Base-by-base conservation (phyloP, 805 yeast species). In the Dipodascopsis uninucleata region DNA sequence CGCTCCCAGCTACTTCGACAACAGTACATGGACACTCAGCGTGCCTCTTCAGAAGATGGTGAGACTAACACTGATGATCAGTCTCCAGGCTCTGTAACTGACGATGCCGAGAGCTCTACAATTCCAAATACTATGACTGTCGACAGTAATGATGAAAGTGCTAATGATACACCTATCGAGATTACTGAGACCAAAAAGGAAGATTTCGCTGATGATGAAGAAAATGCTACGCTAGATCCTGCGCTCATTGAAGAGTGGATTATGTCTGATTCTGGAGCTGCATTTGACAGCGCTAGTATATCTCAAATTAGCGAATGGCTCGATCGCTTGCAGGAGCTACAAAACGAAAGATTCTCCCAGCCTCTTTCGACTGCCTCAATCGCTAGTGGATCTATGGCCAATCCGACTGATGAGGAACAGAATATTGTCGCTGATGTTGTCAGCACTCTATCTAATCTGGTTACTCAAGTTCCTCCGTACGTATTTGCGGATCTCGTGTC, bases 301-400 rank as follows among this genome's bases (percentile, higher is more conserved):
- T 59, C 71, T 39, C 62, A 69, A 16, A 69, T 81, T 28, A 70
- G 73, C 23, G 58, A 65, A 35, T 64, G 74, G 34, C 56, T 84
- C 18, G 53, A 70, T 8, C 72, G 77, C 45, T 61, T 84, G 21
- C 76, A 76, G 50, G 63, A 64, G 20, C 47, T 77, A 25, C 79
- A 84, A 59, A 66, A 72, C 14, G 57, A 64, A 32, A 70, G 87
- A 50, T 64, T 67, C 22, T 34, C 52, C 10, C 50, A 55, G 9
- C 36, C 58, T 36, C 53, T 26, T 53, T 57, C 47, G 43, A 38
- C 26, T 17, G 47, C 45, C n/a, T n/a, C n/a, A n/a, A 25, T 50
- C 47, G 36, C 56, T 10, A 50, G 53, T 25, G 51, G 56, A 24
- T 44, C 60, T 28, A 31, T n/a, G 51, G 51, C 2, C 42, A 47